Evolutionary conservation across 2,329 filamentous ascomycete species (phyloP), one percentile per base, ranked within the genome.

Genomic region (Sclerotinia trifoliorum): DNA sequence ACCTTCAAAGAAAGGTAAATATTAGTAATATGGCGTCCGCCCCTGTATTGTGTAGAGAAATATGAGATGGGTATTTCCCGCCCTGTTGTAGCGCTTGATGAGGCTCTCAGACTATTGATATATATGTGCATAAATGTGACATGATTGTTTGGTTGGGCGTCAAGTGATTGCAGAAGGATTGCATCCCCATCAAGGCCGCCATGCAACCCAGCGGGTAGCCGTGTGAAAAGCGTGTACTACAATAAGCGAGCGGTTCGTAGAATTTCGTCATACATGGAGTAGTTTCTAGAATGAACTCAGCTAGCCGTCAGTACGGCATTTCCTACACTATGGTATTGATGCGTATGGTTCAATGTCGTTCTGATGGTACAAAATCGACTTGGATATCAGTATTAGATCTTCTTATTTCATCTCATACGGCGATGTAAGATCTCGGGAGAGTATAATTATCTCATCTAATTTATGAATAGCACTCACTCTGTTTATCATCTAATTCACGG

Each of bases 1-100:
- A 75, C 93, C 93, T 10, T 77, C 85, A 52, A 90, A 85, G 80
- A 93, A 86, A 81, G 75, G 74, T 13, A 66, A 49, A 65, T 51
- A 56, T 66, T 66, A 65, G 63, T 48, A 55, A 64, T 62, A 51
- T 62, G 32, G 21, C 58, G 24, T 26, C 19, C 26, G 29, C 19
- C 26, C 26, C 55, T 54, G 29, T 48, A 65, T 61, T 24, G 3
- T 65, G 29, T 57, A 75, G 69, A 74, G 70, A 55, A 62, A 17
- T 46, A 44, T 75, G 55, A 69, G 17, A 32, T 54, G 65, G 48
- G 26, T 35, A 2, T 39, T 51, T 8, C n/a, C 58, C 58, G 29
- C 29, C 46, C 26, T n/a, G 21, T 32, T 49, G 58, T 26, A 29
- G 15, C 13, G 11, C 29, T 19, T 26, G 2, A 15, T 65, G 35